Evolutionary conservation across 495 filamentous ascomycete species (phyloP).

Genomic region (Podospora conica): DNA sequence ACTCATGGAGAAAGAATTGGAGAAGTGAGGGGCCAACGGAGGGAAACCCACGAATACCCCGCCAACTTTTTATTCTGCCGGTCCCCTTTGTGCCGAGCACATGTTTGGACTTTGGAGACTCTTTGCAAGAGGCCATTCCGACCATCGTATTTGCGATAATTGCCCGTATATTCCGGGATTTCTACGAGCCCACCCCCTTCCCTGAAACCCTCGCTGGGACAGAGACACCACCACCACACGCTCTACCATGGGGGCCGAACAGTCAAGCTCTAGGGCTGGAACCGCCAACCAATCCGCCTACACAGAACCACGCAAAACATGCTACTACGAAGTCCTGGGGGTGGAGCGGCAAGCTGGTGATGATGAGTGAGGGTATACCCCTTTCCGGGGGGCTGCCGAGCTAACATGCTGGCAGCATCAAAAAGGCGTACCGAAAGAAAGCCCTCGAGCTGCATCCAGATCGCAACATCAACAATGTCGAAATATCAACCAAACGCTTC

Average conservation of each 20-base stretch:
- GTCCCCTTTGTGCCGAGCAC: background rate
- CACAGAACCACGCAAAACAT: slow-evolving; percentile 51
- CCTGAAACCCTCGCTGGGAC: background rate
- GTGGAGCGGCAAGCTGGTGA: slow-evolving; percentile 65
- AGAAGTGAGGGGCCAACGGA: background rate
- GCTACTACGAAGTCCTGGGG: slow-evolving; percentile 87
- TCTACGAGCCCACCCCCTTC: background rate
- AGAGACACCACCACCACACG: background rate
- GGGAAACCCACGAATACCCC: background rate
- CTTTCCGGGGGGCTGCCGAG: background rate
- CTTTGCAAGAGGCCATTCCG: background rate
- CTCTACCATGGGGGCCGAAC: slow-evolving; percentile 68
- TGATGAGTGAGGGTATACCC: slow-evolving; percentile 61
- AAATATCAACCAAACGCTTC: slow-evolving; percentile 76
- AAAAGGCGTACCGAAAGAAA: slow-evolving; percentile 84
- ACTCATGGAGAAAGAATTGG: background rate
- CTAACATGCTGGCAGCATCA: slow-evolving; percentile 56
- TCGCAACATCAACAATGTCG: slow-evolving; percentile 82
- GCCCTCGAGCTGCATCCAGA: slow-evolving; percentile 93
- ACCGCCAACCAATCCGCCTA: slow-evolving; percentile 13
- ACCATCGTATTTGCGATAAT: background rate
- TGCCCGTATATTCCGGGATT: background rate
- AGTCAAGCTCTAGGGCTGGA: slow-evolving; percentile 52
- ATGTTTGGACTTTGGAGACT: background rate
- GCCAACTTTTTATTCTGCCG: background rate